Conservation (phyloP, 2,329 filamentous ascomycete species). For the Botryotinia convoluta region DNA sequence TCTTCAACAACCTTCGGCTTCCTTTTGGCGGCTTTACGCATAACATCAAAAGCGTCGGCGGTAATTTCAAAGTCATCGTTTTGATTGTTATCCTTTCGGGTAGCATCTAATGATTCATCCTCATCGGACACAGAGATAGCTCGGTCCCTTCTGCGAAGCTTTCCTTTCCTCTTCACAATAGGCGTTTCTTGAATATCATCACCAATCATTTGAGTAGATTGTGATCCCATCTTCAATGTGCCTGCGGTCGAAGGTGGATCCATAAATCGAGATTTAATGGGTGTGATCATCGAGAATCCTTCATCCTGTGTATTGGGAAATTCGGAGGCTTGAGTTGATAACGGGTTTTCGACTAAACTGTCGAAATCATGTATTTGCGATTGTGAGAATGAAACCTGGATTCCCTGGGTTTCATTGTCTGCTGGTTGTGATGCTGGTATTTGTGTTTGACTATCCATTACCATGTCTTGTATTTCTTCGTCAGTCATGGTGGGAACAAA, state of each 20-base stretch:
- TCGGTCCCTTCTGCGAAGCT: constrained; percentile 48
- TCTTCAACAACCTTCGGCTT: constrained; percentile 46
- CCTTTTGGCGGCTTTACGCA: constrained; percentile 65
- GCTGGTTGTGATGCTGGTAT: constrained; percentile 43
- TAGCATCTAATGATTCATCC: constrained; percentile 28
- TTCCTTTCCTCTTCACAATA: constrained; percentile 58
- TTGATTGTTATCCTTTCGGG: constrained; percentile 27
- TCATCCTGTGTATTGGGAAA: constrained; percentile 77
- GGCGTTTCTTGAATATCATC: constrained; percentile 60
- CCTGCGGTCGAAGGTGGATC: constrained; percentile 65
- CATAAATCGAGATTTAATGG: constrained; percentile 65
- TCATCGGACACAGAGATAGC: constrained; percentile 44
- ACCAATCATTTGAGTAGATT: constrained; percentile 23
- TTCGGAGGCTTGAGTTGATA: constrained; percentile 62
- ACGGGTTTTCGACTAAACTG: constrained; percentile 48
- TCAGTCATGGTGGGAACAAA: constrained; percentile 47
- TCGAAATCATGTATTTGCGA: constrained; percentile 59
- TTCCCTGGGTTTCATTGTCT: constrained; percentile 38
- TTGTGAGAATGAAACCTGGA: constrained; percentile 59
- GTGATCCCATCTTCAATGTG: constrained; percentile 56
- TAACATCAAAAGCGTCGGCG: constrained; percentile 45
- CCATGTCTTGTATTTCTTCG: constrained; percentile 45
- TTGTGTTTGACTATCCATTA: constrained; percentile 50
- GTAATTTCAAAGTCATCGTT: constrained; percentile 42
- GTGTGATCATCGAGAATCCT: constrained; percentile 72